Conservation (phyloP, 116 monocot species). For the Phalaenopsis hybrid region DNA sequence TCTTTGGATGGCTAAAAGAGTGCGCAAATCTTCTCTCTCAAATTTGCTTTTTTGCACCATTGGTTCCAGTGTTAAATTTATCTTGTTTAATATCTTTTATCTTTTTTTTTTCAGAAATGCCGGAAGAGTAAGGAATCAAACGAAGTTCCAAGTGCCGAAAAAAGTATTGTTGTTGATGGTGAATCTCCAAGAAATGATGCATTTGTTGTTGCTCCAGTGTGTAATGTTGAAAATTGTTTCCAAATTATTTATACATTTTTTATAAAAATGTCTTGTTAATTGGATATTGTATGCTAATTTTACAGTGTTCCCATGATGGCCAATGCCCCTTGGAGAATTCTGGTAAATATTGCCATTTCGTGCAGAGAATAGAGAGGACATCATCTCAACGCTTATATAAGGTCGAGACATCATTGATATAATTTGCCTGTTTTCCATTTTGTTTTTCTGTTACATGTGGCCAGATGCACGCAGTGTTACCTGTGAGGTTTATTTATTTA, state of each 20-base stretch:
- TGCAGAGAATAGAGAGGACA: constrained; percentile 73
- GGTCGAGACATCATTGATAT: constrained; percentile 20
- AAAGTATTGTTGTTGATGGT: constrained; percentile 31
- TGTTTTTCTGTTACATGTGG: background rate
- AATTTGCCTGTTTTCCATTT: background rate
- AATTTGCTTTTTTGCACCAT: background rate
- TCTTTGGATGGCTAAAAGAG: constrained; percentile 95
- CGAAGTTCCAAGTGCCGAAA: constrained; percentile 20
- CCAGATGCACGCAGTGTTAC: background rate
- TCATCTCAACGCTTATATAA: constrained; percentile 69
- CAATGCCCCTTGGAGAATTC: constrained; percentile 61
- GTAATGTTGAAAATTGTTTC: constrained; percentile 18
- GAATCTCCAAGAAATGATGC: constrained; percentile 38
- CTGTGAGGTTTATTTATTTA: background rate
- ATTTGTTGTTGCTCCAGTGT: constrained; percentile 92
- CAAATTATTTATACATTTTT: background rate
- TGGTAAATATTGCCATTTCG: constrained; percentile 74
- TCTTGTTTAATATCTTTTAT: background rate
- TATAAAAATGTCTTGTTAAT: background rate
- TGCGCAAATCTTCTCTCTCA: constrained; percentile 18
- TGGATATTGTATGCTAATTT: background rate
- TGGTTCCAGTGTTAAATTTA: background rate
- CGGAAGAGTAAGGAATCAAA: constrained; percentile 42
- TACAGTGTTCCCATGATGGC: constrained; percentile 77
- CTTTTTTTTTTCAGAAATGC: constrained; percentile 45